These are phyloP conservation scores for Trametes hirsuta DNA, from an alignment of 1,284 basidiomycete genomes.

Conservation along the genomic window DNA sequence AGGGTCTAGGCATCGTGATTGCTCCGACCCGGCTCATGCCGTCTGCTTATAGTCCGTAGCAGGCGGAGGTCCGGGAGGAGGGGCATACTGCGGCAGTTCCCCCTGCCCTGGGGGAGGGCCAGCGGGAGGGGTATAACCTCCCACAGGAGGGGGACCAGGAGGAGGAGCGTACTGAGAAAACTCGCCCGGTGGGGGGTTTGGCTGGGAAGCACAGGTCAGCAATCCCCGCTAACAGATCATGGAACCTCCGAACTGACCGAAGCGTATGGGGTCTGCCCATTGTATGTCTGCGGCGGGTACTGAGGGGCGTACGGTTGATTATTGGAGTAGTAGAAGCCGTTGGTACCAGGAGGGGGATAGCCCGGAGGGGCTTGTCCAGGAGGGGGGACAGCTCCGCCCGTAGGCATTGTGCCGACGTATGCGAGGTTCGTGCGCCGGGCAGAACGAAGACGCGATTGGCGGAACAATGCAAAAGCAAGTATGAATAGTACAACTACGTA, in stretches of 20 bases:
- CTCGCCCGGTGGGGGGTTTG: constrained; percentile 3
- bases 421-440: constrained; percentile 25
- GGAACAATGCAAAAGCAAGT: constrained; percentile 18
- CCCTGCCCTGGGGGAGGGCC: constrained; percentile 13
- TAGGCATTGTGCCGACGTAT: constrained; percentile 26
- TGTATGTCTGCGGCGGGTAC: constrained; percentile 27
- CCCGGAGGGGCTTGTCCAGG: constrained; percentile 1
- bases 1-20: background rate
- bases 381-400: constrained; percentile 3
- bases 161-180: constrained; percentile 26
- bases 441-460: constrained; percentile 23
- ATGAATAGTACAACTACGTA: constrained; percentile 22
- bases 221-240: background rate
- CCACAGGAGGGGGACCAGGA: constrained; percentile 16
- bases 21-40: background rate
- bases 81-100: constrained; percentile 23
- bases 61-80: constrained; percentile 22
- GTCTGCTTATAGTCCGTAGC: constrained; percentile 10
- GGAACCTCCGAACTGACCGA: constrained; percentile 26
- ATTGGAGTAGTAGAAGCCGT: constrained; percentile 7
- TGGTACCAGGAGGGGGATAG: background rate
- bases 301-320: constrained; percentile 8
- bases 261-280: constrained; percentile 25
- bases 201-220: constrained; percentile 8
- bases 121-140: constrained; percentile 2